A percentile compares a stretch with the other conserved stretches of the same genome.
phyloP scores from a whole-genome alignment of 805 yeast species.

The Starmera amethionina region DNA sequence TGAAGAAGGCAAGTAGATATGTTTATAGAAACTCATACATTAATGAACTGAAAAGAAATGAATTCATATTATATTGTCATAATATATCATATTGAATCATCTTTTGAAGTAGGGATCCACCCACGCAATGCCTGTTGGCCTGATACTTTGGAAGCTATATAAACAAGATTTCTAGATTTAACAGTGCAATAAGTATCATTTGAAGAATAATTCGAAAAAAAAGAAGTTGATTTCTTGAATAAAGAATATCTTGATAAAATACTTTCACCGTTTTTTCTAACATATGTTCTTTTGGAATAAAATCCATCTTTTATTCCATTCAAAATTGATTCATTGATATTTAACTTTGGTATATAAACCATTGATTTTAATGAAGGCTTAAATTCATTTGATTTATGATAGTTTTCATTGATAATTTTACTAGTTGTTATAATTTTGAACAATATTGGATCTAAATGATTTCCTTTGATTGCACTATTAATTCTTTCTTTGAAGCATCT shows the following conservation, averaged over 20 bases:
- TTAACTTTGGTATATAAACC: slow-evolving; percentile 14
- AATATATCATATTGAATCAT: slow-evolving; percentile 20
- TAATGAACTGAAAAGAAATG: background rate
- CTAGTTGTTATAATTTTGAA: slow-evolving; percentile 2
- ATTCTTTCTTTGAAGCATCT: slow-evolving; percentile 13
- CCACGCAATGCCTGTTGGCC: slow-evolving; percentile 26
- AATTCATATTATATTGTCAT: background rate
- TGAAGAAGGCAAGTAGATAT: slow-evolving; percentile 14
- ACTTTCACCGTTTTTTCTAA: slow-evolving; percentile 35
- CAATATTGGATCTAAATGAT: background rate
- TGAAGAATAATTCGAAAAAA: slow-evolving; percentile 6
- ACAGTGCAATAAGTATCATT: slow-evolving; percentile 20
- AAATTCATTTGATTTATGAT: background rate
- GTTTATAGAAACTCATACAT: background rate
- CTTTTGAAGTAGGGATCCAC: slow-evolving; percentile 37
- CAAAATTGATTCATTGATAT: slow-evolving; percentile 26
- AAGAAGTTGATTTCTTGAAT: slow-evolving; percentile 11
- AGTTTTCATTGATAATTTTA: background rate
- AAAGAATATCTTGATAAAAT: slow-evolving; percentile 20
- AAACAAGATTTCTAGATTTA: slow-evolving; percentile 17
- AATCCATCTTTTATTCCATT: slow-evolving; percentile 58
- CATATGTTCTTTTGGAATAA: slow-evolving; percentile 32
- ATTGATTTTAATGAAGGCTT: slow-evolving; percentile 3
- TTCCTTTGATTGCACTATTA: background rate
- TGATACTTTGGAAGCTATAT: slow-evolving; percentile 21